Conservation (phyloP, 441 rosid genomes). For the Pelargonium australe region DNA sequence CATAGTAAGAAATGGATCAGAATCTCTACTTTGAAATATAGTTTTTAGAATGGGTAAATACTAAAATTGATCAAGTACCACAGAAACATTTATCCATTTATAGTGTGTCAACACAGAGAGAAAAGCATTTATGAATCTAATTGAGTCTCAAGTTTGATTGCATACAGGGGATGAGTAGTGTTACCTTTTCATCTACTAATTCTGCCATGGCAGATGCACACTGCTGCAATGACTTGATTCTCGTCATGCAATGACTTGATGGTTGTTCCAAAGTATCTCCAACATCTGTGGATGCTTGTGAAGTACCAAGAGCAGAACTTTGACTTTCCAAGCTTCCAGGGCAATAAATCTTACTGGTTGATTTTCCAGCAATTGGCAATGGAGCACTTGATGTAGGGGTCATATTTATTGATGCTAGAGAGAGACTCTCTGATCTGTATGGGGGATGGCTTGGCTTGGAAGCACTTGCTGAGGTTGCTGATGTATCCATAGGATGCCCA, state of each 20-base stretch:
- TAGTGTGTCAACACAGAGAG: not conserved
- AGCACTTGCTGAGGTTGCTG: conserved; percentile 43
- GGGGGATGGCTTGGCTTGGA: conserved; percentile 52
- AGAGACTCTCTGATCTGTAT: conserved; percentile 44
- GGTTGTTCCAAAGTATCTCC: conserved; percentile 71
- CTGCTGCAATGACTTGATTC: conserved; percentile 69
- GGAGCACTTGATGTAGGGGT: conserved; percentile 50
- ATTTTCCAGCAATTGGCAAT: conserved; percentile 52
- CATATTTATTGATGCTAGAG: conserved; percentile 30
- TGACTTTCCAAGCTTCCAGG: conserved; percentile 59
- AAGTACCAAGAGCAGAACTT: conserved; percentile 65
- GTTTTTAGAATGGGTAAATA: not conserved
- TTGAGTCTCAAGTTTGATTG: conserved; percentile 1
- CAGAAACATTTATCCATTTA: not conserved
- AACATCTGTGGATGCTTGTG: conserved; percentile 64
- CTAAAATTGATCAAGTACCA: not conserved
- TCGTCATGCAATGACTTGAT: conserved; percentile 53
- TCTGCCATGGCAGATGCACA: conserved; percentile 65
- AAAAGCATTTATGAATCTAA: not conserved
- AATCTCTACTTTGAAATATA: not conserved
- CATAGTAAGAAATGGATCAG: not conserved
- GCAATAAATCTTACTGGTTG: conserved; percentile 30
- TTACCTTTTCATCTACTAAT: conserved; percentile 61
- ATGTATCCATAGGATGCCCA: conserved; percentile 65
- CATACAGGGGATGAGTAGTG: conserved; percentile 9